These are phyloP conservation scores for Metschnikowia picachoensis DNA, from an alignment of 805 yeast genomes.

Conservation along the genomic window DNA sequence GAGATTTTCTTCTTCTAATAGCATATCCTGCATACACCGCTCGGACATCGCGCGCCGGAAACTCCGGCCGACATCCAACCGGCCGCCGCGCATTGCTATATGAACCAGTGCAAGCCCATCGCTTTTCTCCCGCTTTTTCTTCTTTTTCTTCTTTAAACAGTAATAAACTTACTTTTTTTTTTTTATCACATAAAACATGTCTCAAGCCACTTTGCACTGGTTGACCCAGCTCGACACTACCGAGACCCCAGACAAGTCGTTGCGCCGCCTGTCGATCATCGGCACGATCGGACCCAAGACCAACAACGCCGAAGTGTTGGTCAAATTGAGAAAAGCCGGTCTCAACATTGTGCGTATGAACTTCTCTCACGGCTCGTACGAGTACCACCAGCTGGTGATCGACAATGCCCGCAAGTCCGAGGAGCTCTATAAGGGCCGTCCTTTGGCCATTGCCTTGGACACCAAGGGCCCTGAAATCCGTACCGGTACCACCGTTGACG, in stretches of 20 bases:
- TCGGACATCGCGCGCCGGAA: slow-evolving; percentile 15
- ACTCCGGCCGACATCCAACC: slow-evolving; percentile 30
- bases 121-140: slow-evolving; percentile 2
- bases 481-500: slow-evolving; percentile 89
- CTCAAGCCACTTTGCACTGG: slow-evolving; percentile 65
- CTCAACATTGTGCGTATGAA: slow-evolving; percentile 97
- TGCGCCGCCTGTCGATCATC: slow-evolving; percentile 93
- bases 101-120: slow-evolving; percentile 1
- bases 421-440: slow-evolving; percentile 88
- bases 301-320: slow-evolving; percentile 80
- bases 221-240: slow-evolving; percentile 70
- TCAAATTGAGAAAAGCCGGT: slow-evolving; percentile 92
- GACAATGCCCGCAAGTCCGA: slow-evolving; percentile 96
- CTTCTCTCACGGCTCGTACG: slow-evolving; percentile 97
- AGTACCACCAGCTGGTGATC: slow-evolving; percentile 94
- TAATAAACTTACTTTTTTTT: not conserved
- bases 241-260: slow-evolving; percentile 70
- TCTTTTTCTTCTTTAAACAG: not conserved
- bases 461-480: slow-evolving; percentile 99
- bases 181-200: slow-evolving; percentile 24
- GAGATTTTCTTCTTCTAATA: too few relatives aligned
- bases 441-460: slow-evolving; percentile 96
- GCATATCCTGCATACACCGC: slow-evolving; percentile 5
- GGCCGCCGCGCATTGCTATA: slow-evolving; percentile 11
- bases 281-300: slow-evolving; percentile 99